Base-by-base conservation (phyloP, 306 rosid species). In the Senna siamea region DNA sequence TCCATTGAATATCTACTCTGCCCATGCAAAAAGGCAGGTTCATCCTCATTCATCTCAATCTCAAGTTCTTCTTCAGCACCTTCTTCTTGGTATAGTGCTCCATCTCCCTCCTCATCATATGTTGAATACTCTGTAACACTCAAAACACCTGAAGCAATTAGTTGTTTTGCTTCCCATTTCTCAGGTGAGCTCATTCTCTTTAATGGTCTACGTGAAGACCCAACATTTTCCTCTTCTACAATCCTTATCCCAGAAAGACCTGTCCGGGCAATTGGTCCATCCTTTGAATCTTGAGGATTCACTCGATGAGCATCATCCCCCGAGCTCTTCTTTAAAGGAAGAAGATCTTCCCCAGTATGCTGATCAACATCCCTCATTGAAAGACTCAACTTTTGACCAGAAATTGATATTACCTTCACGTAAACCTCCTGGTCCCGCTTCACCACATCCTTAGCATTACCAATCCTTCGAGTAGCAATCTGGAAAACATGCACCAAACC, bases 101-200 rank as follows among this genome's bases (percentile, higher is more conserved):
- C 98, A 77, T 92, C 98, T 46, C 92, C 93, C 82, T 92, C 96
- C 0, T 92, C 98, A 52, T 92, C 97, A 70, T 86, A 92, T 47
- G 88, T 86, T 0, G 97, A 93, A 80, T 83, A 83, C 85, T 92
- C 97, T 0, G 82, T 78, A 61, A 86, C 89, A 68, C 89, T 34
- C 86, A 86, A 34, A 62, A 89, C 92, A 72, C 96, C 97, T 0
- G 97, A 89, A 73, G 97, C 97, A 72, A 92, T 86, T 81, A 92
- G 80, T 74, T 92, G 96, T 80, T 81, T 92, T n/a, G 73, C 96
- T 67, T 92, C 98, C 98, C 98, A 92, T 78, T 5, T 89, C 86
- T 92, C 96, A 2, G 96, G 98, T 9, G 98, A 92, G 68, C 98
- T 92, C 98, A 92, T 92, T 71, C 96, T 83, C 90, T 92, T 92